phyloP scores from a whole-genome alignment of 768 basidiomycete species.

The Leccinum boreale region DNA sequence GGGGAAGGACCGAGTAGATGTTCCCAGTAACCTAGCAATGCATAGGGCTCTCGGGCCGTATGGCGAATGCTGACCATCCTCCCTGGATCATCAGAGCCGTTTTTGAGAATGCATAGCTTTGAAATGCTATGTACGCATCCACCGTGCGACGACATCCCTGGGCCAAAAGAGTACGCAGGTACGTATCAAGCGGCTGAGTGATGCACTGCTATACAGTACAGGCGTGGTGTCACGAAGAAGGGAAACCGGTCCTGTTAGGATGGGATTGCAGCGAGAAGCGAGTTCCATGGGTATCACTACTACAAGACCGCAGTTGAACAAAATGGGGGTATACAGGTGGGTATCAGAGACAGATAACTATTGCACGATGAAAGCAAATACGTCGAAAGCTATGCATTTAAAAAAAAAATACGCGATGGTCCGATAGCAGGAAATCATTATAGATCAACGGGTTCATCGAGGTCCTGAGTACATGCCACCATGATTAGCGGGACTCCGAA shows the following conservation, averaged over 20 bases:
- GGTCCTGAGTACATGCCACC: constrained; percentile 12
- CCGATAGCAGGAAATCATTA: background rate
- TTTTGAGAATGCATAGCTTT: background rate
- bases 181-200: too few relatives aligned
- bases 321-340: too few relatives aligned
- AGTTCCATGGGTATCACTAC: background rate
- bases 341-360: background rate
- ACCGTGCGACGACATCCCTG: too few relatives aligned
- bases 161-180: too few relatives aligned
- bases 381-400: background rate
- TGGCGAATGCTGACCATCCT: background rate
- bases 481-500: background rate
- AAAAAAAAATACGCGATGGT: background rate
- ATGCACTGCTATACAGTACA: background rate
- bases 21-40: background rate
- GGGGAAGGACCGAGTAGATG: background rate
- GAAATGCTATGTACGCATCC: too few relatives aligned
- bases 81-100: background rate
- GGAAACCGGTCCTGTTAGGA: background rate
- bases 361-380: background rate
- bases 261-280: background rate
- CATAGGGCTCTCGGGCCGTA: background rate
- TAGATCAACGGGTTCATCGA: constrained; percentile 22
- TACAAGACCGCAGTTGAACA: too few relatives aligned
- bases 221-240: background rate